Base-by-base conservation (phyloP, 164 flowering plant genomes). In the Chimonanthus salicifolius region DNA sequence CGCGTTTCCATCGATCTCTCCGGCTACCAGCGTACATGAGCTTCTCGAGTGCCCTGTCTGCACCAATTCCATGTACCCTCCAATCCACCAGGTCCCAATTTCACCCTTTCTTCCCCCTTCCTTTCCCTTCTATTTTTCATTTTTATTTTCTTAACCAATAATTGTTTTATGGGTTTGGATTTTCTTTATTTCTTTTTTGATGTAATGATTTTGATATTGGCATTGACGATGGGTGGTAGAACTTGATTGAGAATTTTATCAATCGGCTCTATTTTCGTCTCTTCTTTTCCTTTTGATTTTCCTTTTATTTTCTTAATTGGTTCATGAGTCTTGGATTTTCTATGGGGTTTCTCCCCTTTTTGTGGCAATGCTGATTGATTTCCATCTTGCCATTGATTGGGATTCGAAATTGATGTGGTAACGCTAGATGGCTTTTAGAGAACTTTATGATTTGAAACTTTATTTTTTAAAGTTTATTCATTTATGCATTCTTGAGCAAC, bases 41-140 rank as follows among this genome's bases (percentile, higher is more conserved):
- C 78, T 87, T 77, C 86, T 86, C 15, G 90, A 87, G 74, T 87
- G 90, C 76, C 90, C 89, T 10, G 89, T 88, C 16, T 88, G 91
- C 72, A 85, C 89, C 72, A 88, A 85, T 78, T 88, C 91, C 21
- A 88, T 87, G 90, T 87, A 87, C 80, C 90, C 90, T 0, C 90
- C 90, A 8, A 87, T 87, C 63, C 90, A 87, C 74, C 91, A 88
- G 91, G 89, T 87, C 58, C 58, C 74, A 13, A 20, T 15, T 20
- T 46, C 6, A 4, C 64, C 49, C 16, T 49, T 4, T 46, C 33
- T 49, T 18, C 43, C 6, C 46, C 9, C 46, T 6, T 11, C 4
- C 15, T 45, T 15, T 65, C 15, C 11, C 45, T 64, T 33, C 45
- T 64, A 15, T 4, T 3, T 65, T 43, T 33, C 3, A 8, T 51